Evolutionary conservation across 805 yeast genomes (phyloP).

Genomic region (Lachancea mirantina): DNA sequence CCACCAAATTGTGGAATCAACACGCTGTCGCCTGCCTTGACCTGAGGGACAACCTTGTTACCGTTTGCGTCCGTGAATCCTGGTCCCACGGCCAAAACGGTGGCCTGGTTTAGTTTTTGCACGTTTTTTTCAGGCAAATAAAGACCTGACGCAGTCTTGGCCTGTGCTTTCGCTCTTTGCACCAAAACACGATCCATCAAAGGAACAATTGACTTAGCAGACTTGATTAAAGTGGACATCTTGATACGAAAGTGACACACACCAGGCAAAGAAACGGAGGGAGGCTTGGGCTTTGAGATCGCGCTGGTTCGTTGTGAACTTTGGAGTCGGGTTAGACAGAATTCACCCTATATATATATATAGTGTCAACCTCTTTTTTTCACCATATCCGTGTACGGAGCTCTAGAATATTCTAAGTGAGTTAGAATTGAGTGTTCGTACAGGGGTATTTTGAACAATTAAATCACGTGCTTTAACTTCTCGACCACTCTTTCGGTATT

Average conservation of each 20-base stretch:
- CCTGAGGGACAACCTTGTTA: slow-evolving; percentile 61
- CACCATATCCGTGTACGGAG: slow-evolving; percentile 1
- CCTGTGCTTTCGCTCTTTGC: slow-evolving; percentile 86
- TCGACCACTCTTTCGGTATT: too few species aligned
- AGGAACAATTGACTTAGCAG: slow-evolving; percentile 84
- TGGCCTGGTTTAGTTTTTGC: slow-evolving; percentile 87
- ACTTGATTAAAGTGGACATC: slow-evolving; percentile 59
- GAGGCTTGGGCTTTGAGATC: too few species aligned
- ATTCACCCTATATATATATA: too few species aligned
- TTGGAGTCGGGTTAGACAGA: too few species aligned
- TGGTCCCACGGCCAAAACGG: slow-evolving; percentile 92
- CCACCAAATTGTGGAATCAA: slow-evolving; percentile 95
- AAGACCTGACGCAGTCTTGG: slow-evolving; percentile 88
- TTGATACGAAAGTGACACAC: too few species aligned
- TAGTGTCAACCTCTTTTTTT: too few species aligned
- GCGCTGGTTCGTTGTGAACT: too few species aligned
- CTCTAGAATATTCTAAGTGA: slow-evolving; percentile 2
- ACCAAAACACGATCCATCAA: slow-evolving; percentile 93
- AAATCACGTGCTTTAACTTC: too few species aligned
- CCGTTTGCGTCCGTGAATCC: slow-evolving; percentile 78
- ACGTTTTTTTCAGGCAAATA: slow-evolving; percentile 94
- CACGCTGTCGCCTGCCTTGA: slow-evolving; percentile 86
- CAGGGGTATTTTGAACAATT: too few species aligned
- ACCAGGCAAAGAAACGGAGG: too few species aligned
- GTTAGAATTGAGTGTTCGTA: too few species aligned